These are phyloP conservation scores for Daldinia caldariorum DNA, from an alignment of 495 filamentous ascomycete genomes.

Conservation along the genomic window DNA sequence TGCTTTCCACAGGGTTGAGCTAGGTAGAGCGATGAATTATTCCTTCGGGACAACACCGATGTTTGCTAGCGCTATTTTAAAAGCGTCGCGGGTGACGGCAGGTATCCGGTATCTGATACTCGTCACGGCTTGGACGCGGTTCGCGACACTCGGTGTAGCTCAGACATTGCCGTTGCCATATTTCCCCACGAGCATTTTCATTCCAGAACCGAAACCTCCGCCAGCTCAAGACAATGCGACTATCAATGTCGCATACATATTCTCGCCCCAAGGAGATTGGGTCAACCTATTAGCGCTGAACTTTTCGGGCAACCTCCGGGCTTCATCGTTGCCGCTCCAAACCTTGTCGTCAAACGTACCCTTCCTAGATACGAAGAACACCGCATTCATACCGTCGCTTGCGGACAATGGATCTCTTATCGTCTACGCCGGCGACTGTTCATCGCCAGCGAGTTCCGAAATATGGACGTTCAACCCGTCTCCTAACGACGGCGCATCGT, in stretches of 20 bases:
- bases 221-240: conserved; percentile 41
- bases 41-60: conserved; percentile 40
- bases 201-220: conserved; percentile 60
- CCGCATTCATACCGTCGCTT: conserved; percentile 70
- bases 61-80: conserved; percentile 42
- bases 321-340: conserved; percentile 61
- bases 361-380: conserved; percentile 62
- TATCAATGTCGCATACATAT: conserved; percentile 64
- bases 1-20: conserved; percentile 41
- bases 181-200: conserved; percentile 74
- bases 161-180: conserved; percentile 75
- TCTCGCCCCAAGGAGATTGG: conserved; percentile 59
- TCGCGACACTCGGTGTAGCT: conserved; percentile 34
- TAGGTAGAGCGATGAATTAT: conserved; percentile 45
- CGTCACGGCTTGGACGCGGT: conserved; percentile 30
- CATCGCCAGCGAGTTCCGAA: conserved; percentile 48
- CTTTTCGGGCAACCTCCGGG: conserved; percentile 64
- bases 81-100: conserved; percentile 31
- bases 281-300: conserved; percentile 71
- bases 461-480: conserved; percentile 53
- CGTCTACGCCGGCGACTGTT: conserved; percentile 76
- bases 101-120: conserved; percentile 38
- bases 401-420: conserved; percentile 72
- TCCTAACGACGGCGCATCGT: conserved; percentile 24
- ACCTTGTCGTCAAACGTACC: conserved; percentile 71